Evolutionary conservation across 495 filamentous ascomycete species (phyloP).

Genomic region (Eremomyces bilateralis): DNA sequence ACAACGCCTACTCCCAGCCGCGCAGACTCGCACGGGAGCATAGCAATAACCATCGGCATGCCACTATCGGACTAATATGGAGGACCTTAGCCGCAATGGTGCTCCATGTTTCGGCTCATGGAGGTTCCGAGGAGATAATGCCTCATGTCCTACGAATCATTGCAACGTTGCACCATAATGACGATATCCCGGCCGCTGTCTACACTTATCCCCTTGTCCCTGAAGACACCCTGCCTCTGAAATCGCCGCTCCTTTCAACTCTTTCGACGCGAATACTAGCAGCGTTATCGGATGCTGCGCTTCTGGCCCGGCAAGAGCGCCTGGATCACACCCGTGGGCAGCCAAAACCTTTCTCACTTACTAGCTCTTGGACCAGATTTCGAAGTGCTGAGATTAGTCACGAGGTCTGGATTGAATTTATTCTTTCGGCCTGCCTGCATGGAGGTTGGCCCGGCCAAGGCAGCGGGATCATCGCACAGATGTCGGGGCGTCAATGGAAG

Average conservation of each 20-base stretch:
- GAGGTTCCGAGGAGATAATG: slow-evolving; percentile 27
- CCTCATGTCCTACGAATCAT: slow-evolving; percentile 34
- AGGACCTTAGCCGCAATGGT: slow-evolving; percentile 32
- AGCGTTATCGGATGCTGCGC: too few relatives aligned
- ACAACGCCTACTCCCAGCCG: too few relatives aligned
- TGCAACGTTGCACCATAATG: slow-evolving; percentile 36
- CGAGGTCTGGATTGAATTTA: slow-evolving; percentile 43
- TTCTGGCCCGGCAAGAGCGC: too few relatives aligned
- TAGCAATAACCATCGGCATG: too few relatives aligned
- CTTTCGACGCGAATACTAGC: too few relatives aligned
- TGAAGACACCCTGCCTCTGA: too few relatives aligned
- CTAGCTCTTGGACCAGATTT: slow-evolving; percentile 12
- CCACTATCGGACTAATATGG: slow-evolving; percentile 29
- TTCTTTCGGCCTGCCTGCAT: slow-evolving; percentile 46
- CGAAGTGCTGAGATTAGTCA: slow-evolving; percentile 29
- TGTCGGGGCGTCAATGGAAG: slow-evolving; percentile 13
- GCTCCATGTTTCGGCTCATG: slow-evolving; percentile 24
- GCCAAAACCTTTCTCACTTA: too few relatives aligned
- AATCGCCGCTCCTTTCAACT: too few relatives aligned
- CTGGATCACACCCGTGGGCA: too few relatives aligned
- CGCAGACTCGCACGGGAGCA: too few relatives aligned
- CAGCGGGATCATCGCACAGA: slow-evolving; percentile 21
- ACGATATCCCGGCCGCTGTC: slow-evolving; percentile 32
- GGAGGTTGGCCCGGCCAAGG: slow-evolving; percentile 35
- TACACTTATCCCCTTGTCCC: slow-evolving; percentile 28